Percentiles rank a stretch among this genome's conserved stretches.
These are phyloP conservation scores for Dryas drummondii DNA, from an alignment of 306 rosid species.

Conservation along the genomic window DNA sequence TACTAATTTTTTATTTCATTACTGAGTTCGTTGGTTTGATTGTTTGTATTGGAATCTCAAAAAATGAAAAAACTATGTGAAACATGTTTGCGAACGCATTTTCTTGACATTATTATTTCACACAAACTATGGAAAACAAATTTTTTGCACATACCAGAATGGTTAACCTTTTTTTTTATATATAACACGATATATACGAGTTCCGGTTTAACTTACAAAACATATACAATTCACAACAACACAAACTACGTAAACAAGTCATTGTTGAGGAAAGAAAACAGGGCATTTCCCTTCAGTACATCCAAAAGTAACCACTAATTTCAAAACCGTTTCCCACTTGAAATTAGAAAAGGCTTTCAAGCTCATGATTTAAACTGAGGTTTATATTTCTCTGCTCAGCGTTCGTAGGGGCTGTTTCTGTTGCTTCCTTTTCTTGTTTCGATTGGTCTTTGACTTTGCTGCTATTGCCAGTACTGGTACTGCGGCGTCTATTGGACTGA, in stretches of 20 bases:
- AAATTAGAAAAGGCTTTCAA: constrained; percentile 34
- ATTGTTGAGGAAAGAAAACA: constrained; percentile 54
- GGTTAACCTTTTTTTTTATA: constrained; percentile 49
- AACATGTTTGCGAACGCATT: no score
- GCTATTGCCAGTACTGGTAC: constrained; percentile 21
- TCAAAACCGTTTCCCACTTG: constrained; percentile 36
- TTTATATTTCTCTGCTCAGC: constrained; percentile 53
- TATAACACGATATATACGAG: constrained; percentile 48
- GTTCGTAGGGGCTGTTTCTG: constrained; percentile 41
- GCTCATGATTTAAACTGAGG: constrained; percentile 63
- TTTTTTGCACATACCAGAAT: constrained; percentile 30
- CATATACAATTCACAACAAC: constrained; percentile 78
- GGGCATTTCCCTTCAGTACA: constrained; percentile 49
- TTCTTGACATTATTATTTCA: no score
- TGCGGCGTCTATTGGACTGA: constrained; percentile 36
- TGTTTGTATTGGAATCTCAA: no score
- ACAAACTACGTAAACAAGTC: constrained; percentile 57
- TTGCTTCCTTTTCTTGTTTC: constrained; percentile 44
- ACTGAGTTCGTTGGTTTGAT: no score
- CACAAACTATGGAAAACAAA: neutral
- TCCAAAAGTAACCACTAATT: constrained; percentile 42
- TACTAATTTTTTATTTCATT: no score
- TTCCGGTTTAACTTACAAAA: constrained; percentile 60
- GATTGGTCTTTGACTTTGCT: constrained; percentile 43
- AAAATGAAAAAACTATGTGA: no score